phyloP scores from a whole-genome alignment of 192 early-diverging fungal genomes.

The Podila horticola region DNA sequence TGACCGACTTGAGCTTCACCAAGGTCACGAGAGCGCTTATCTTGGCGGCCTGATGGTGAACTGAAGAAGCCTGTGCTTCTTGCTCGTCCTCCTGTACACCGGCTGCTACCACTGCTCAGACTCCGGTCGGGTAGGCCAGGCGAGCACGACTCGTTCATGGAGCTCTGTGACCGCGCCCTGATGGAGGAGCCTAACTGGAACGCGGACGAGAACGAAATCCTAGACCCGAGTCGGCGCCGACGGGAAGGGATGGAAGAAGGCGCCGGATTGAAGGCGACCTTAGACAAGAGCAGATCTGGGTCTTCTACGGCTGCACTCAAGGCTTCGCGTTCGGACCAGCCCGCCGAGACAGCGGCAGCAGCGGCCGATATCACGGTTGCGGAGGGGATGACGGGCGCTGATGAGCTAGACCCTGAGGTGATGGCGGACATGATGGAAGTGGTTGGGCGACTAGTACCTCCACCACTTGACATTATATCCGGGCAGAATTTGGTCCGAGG shows the following conservation, averaged over 20 bases:
- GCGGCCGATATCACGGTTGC: constrained; percentile 35
- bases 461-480: neutral
- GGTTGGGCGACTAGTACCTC: neutral
- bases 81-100: too few species aligned
- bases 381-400: constrained; percentile 5
- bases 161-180: neutral
- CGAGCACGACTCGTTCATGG: too few species aligned
- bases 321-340: constrained; percentile 30
- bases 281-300: neutral
- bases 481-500: neutral
- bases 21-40: too few species aligned
- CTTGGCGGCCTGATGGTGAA: too few species aligned
- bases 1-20: too few species aligned
- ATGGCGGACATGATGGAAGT: neutral
- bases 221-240: neutral
- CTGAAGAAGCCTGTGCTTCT: too few species aligned
- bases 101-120: too few species aligned
- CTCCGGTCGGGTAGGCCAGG: too few species aligned
- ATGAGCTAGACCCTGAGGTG: neutral
- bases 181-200: neutral
- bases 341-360: constrained; percentile 22
- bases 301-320: constrained; percentile 21
- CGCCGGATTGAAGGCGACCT: neutral
- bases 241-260: neutral
- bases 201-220: neutral